Evolutionary conservation across 1,284 basidiomycete genomes (phyloP).

Genomic region (Leccinum glutinopallens): DNA sequence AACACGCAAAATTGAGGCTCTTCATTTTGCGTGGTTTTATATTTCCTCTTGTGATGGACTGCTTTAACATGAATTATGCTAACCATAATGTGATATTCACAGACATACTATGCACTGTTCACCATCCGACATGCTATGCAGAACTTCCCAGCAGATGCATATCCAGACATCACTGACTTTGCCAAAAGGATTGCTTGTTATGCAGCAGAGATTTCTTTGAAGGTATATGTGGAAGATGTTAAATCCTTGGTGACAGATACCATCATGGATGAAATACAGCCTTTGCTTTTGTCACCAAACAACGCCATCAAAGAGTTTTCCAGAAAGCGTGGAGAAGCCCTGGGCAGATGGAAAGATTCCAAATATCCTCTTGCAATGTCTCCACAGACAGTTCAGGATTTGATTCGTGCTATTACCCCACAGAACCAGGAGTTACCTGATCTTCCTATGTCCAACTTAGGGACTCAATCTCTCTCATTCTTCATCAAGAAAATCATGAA

Average conservation of each 20-base stretch:
- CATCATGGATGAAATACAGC: not conserved
- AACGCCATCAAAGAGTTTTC: not conserved
- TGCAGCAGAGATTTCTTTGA: not conserved
- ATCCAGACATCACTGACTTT: not conserved
- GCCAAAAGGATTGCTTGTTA: not conserved
- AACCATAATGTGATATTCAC: not conserved
- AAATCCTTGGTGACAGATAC: not conserved
- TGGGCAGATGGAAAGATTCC: not conserved
- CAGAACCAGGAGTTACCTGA: not conserved
- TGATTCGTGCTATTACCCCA: not conserved
- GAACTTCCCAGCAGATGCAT: not conserved
- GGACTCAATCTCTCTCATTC: not conserved
- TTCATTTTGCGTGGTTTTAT: too few species aligned
- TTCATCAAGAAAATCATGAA: not conserved
- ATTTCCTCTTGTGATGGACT: too few species aligned
- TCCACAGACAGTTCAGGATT: not conserved
- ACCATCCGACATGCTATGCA: not conserved
- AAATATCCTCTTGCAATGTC: not conserved
- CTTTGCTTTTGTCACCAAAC: not conserved
- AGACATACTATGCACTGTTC: not conserved
- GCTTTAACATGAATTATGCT: not conserved
- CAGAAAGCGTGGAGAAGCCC: not conserved
- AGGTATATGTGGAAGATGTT: not conserved
- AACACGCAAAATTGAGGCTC: too few species aligned
- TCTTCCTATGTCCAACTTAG: not conserved